These are phyloP conservation scores for Ilyonectria mors-panacis DNA, from an alignment of 2,329 filamentous ascomycete genomes.

Conservation along the genomic window DNA sequence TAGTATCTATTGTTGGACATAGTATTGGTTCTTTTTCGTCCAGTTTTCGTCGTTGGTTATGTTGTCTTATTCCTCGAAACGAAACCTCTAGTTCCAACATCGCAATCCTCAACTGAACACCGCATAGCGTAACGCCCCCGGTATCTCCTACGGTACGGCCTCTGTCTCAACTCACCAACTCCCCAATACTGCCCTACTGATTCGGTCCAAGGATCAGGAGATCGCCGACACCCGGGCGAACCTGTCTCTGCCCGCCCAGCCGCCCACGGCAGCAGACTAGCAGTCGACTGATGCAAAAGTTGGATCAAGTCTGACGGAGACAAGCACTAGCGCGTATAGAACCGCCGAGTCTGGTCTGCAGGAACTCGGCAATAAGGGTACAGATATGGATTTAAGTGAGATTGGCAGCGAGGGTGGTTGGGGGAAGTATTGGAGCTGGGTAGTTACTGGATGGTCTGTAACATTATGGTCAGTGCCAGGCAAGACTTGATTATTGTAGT, in stretches of 20 bases:
- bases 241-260: conserved; percentile 84
- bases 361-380: conserved; percentile 71
- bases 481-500: too few species aligned
- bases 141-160: too few species aligned
- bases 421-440: conserved; percentile 22
- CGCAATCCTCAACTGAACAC: too few species aligned
- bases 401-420: conserved; percentile 72
- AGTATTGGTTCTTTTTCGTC: too few species aligned
- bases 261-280: conserved; percentile 83
- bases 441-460: not conserved
- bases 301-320: conserved; percentile 72
- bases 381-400: conserved; percentile 68
- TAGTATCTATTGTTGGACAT: too few species aligned
- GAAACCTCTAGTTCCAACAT: too few species aligned
- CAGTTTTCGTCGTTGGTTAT: too few species aligned
- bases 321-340: conserved; percentile 66
- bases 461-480: too few species aligned
- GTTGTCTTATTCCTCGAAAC: too few species aligned
- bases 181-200: conserved; percentile 50
- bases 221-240: conserved; percentile 79
- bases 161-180: too few species aligned
- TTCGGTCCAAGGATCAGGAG: conserved; percentile 72
- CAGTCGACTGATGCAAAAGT: conserved; percentile 79
- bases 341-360: conserved; percentile 68
- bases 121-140: too few species aligned